Evolutionary conservation across 306 rosid species (phyloP), one percentile per base, ranked within the genome.

Genomic region (Acacia confusa): DNA sequence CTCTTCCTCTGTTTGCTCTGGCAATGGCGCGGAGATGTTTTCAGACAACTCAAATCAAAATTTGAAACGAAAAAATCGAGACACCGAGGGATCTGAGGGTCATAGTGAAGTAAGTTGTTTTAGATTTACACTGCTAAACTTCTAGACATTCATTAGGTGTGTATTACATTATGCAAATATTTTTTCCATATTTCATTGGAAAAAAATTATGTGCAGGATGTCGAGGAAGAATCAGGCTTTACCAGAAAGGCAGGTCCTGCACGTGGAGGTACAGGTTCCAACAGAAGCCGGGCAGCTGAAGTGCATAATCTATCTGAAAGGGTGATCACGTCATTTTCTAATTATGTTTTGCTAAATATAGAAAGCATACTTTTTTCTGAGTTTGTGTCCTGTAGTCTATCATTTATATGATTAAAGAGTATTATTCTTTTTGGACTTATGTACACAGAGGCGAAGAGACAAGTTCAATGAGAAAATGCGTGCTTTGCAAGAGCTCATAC

Each of bases 251-350:
- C 63, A 12, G 63, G 76, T 78, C 76, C 82, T 58, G 86, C 87
- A 75, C 91, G 93, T 0, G 40, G 40, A 79, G 63, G 88, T 81
- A 11, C 55, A 0, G 88, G 94, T 82, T 89, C 90, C 70, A 95
- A 93, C 88, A 89, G 99, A 92, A 90, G 89, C 87, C 93, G 99
- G 71, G 99, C 97, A 27, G 97, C 97, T 66, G 99, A 95, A 90
- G 99, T 95, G 85, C 99, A 95, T 86, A 95, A 95, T 88, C 89
- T 88, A 86, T 95, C 97, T 6, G 99, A 95, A 90, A 95, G 99
- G 91, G 99, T 95, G 78, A 91, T 97, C 72, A 70, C 40, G 8
- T 36, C 40, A 36, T 6, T 36, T 36, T 36, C 40, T 36, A 36
- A 36, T 36, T 36, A 36, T 36, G 40, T 36, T 36, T 36, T 36